Evolutionary conservation across 495 filamentous ascomycete species (phyloP).

Genomic region (Penicillium canariense): DNA sequence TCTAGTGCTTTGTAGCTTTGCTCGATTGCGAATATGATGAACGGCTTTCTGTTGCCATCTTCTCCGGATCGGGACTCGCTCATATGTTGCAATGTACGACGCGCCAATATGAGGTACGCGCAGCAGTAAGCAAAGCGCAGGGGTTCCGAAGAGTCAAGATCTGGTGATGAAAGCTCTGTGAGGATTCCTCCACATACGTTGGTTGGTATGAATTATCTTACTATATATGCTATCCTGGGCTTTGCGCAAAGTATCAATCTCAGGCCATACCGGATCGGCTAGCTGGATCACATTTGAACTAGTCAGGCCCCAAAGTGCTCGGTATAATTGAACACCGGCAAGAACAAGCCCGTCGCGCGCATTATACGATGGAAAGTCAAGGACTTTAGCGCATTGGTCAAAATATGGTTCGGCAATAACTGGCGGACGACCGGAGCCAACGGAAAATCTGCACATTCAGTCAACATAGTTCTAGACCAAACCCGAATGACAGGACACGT

Average conservation of each 20-base stretch:
- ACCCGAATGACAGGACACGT: too few relatives aligned
- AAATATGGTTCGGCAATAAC: conserved; percentile 17
- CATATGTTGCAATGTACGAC: conserved; percentile 12
- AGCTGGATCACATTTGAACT: conserved; percentile 12
- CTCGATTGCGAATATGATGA: conserved; percentile 11
- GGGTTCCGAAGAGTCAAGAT: conserved; percentile 22
- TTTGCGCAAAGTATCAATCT: conserved; percentile 14
- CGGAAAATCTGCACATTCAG: conserved; percentile 8
- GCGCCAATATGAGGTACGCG: conserved; percentile 17
- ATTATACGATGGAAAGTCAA: conserved; percentile 16
- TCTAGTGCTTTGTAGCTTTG: conserved; percentile 5
- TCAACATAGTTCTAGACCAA: too few relatives aligned
- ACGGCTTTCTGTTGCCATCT: neutral
- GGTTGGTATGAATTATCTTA: neutral
- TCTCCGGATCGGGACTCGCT: neutral
- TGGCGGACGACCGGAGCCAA: conserved; percentile 17
- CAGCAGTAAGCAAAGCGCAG: conserved; percentile 21
- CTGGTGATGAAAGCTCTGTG: neutral
- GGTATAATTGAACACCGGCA: conserved; percentile 14
- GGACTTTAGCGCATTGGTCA: conserved; percentile 16
- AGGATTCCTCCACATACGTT: neutral
- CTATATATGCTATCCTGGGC: conserved; percentile 17
- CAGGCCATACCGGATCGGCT: conserved; percentile 8
- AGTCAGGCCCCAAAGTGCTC: conserved; percentile 11
- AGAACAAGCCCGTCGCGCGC: conserved; percentile 16